Conservation (phyloP, 2,329 filamentous ascomycete species). For the Penicillium psychrosexuale region DNA sequence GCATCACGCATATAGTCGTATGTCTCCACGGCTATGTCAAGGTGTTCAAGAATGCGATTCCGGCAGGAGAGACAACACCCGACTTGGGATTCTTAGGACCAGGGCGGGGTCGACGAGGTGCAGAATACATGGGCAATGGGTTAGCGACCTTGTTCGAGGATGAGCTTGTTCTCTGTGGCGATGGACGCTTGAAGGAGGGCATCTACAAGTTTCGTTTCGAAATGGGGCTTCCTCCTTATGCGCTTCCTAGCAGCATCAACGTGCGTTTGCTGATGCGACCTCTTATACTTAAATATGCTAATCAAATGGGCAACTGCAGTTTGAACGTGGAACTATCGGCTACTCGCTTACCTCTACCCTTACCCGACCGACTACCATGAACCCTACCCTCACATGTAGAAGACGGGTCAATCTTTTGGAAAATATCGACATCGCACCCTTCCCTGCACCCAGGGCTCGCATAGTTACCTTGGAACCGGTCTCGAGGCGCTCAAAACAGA, state of each 20-base stretch:
- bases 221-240: conserved; percentile 58
- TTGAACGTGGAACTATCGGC: conserved; percentile 88
- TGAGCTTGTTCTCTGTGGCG: conserved; percentile 62
- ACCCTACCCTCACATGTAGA: conserved; percentile 75
- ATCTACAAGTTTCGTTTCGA: conserved; percentile 66
- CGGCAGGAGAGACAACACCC: conserved; percentile 53
- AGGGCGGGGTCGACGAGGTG: conserved; percentile 52
- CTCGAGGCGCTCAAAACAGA: conserved; percentile 65
- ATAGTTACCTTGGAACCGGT: conserved; percentile 86
- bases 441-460: conserved; percentile 71
- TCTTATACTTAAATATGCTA: conserved; percentile 2
- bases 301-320: conserved; percentile 53
- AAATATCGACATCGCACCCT: conserved; percentile 75
- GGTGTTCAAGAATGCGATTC: conserved; percentile 61
- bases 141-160: conserved; percentile 64
- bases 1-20: conserved; percentile 62
- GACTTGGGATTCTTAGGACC: conserved; percentile 51
- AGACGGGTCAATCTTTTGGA: conserved; percentile 76
- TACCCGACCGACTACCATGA: conserved; percentile 82
- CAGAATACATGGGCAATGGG: conserved; percentile 61
- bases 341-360: conserved; percentile 89
- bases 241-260: conserved; percentile 82
- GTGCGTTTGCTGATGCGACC: conserved; percentile 54
- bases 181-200: conserved; percentile 61
- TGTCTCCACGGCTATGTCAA: conserved; percentile 63